Evolutionary conservation across 179 eudicot species (phyloP).

Genomic region (Silene noctiflora): DNA sequence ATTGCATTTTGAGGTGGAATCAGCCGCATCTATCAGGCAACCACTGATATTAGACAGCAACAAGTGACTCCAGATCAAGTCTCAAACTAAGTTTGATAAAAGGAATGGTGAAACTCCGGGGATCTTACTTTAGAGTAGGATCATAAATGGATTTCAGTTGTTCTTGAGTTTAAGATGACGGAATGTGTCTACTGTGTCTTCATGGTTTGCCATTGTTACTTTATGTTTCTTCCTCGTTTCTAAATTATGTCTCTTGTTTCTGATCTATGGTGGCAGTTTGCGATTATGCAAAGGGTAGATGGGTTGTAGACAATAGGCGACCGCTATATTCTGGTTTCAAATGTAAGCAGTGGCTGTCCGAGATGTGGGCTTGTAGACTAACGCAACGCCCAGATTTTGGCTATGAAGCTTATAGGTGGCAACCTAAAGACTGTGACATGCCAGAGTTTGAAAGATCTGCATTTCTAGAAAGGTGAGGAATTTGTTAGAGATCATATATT

Average conservation of each 20-base stretch:
- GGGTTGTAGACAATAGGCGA: conserved; percentile 59
- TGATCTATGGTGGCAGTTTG: conserved; percentile 56
- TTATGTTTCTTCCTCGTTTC: background rate
- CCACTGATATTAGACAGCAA: too few species aligned
- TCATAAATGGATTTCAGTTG: too few species aligned
- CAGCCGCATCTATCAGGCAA: too few species aligned
- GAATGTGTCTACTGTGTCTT: background rate
- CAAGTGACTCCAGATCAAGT: too few species aligned
- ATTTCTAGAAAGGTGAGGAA: conserved; percentile 54
- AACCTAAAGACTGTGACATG: conserved; percentile 75
- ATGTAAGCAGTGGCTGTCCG: conserved; percentile 88
- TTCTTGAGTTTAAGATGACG: background rate
- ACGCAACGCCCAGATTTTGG: conserved; percentile 78
- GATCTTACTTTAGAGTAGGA: too few species aligned
- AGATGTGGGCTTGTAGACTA: conserved; percentile 88
- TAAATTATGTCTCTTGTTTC: conserved; percentile 12
- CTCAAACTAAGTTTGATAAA: too few species aligned
- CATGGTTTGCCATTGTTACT: background rate
- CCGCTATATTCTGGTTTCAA: conserved; percentile 81
- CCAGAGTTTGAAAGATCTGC: conserved; percentile 54
- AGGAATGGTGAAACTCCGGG: too few species aligned
- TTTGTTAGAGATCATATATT: background rate
- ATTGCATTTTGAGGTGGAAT: too few species aligned
- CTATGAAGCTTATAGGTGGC: conserved; percentile 76
- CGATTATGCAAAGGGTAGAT: conserved; percentile 80